Percentiles rank a stretch among this genome's conserved stretches.
Evolutionary conservation across 352 stramenopile species (phyloP).

Genomic region (Albugo candida): DNA sequence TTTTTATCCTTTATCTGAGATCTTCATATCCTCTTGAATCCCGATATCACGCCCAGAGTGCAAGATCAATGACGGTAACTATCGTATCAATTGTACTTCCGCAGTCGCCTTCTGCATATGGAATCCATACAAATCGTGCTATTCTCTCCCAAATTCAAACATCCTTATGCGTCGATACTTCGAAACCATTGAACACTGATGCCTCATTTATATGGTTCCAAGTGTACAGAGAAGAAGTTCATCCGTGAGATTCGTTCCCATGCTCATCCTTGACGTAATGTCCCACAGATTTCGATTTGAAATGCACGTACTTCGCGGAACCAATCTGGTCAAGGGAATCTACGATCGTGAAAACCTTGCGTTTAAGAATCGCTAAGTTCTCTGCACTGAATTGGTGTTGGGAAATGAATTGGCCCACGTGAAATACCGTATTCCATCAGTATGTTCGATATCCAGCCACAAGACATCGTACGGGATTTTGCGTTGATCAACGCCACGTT

Average conservation of each 20-base stretch:
- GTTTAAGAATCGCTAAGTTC: conserved; percentile 70
- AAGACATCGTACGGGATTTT: conserved; percentile 99
- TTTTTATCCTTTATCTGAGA: conserved; percentile 88
- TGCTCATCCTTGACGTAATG: conserved; percentile 94
- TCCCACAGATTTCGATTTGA: conserved; percentile 57
- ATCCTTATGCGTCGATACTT: conserved; percentile 96
- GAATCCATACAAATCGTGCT: conserved; percentile 99
- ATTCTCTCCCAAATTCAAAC: conserved; percentile 86
- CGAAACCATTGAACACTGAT: conserved; percentile 97
- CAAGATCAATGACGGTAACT: conserved; percentile 26
- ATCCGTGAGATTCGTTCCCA: conserved; percentile 95
- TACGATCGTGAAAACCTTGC: conserved; percentile 98
- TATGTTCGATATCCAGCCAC: conserved; percentile 99
- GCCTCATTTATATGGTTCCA: conserved; percentile 99
- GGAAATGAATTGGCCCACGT: conserved; percentile 95
- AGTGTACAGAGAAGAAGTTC: conserved; percentile 90
- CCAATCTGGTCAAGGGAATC: conserved; percentile 98
- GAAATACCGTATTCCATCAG: conserved; percentile 93
- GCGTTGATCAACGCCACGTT: conserved; percentile 88
- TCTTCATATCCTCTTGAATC: conserved; percentile 31
- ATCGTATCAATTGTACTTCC: conserved; percentile 76
- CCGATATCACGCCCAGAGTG: conserved; percentile 1
- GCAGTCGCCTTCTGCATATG: conserved; percentile 94
- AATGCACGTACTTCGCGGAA: conserved; percentile 84
- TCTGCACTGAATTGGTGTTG: conserved; percentile 92